Evolutionary conservation across 805 yeast genomes (phyloP), one percentile per base, ranked within the genome.

Genomic region (Grigorovia yakushimaensis): DNA sequence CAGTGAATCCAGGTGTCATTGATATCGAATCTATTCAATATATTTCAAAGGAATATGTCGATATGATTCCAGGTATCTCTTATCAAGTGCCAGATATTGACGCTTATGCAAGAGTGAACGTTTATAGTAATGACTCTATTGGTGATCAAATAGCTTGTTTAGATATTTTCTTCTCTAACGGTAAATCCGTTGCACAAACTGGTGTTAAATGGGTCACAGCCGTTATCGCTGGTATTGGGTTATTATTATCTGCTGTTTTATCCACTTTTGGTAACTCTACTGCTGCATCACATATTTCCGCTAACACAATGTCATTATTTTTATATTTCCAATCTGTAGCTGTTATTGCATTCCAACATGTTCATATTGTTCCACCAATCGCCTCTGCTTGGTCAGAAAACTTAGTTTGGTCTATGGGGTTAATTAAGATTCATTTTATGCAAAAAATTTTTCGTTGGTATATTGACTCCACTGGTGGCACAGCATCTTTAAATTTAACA

Each of bases 171-270:
- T 81, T 87, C 61, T 60, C 82, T 19, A 88, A 88, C 60, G 88
- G 89, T 42, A 85, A 81, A 57, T 81, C 95, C 2, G 91, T 88
- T 18, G 70, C 85, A 43, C 95, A 87, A 61, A 73, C 77, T 1
- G 87, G 85, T 55, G 91, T 83, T 49, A 85, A 85, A 66, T 89
- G 98, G 98, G 96, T 88, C 41, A 87, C 96, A 22, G 97, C 96
- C 1, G 82, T 83, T 24, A 73, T 89, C 58, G 88, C 95, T 1
- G 96, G 96, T 54, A 66, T 85, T 37, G 96, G 96, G 18, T 66
- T 89, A 49, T 67, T 88, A 42, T 74, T 81, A 15, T 85, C 94
- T n/a, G 91, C 94, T 9, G 54, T 85, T 13, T 72, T 88, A 52
- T 82, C 95, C 4, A 77, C 93, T 5, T 82, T 84, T 62, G 96